Base-by-base conservation (phyloP, 2,329 filamentous ascomycete species). In the Fusarium sp. region DNA sequence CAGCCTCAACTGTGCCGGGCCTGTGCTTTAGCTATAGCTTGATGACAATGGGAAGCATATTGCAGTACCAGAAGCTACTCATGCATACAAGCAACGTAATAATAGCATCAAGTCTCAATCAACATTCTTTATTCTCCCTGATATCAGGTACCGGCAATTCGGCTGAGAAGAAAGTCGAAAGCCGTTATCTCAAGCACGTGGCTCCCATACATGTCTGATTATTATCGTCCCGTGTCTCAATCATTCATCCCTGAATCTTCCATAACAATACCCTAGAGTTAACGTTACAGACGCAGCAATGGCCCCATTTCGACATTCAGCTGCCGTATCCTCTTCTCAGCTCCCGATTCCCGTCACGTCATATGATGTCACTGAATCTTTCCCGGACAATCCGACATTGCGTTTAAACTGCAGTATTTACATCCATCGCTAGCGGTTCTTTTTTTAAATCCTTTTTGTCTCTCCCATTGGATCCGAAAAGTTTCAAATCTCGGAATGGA, bases 331-430 rank as follows among this genome's bases (percentile, higher is more conserved):
- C 34, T 53, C 64, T 64, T 60, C 50, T 57, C 55, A 69, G 42
- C 66, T 67, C n/a, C 11, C 21, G 20, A 34, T 41, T 42, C 30
- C 27, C 9, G 58, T 54, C 67, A 65, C 59, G 68, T 71, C 68
- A 58, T 65, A 71, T 67, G 55, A 71, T 71, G 68, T 71, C 68
- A 68, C 59, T 51, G 32, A 6, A 47, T 30, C 28, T 43, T 51
- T 68, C 12, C 55, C 48, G 47, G 40, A 12, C 42, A 66, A 66
- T 51, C 51, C 61, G 23, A 32, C 46, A 8, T 63, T 55, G 32
- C 58, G 53, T 50, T 55, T 55, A n/a, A 32, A 11, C 25, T 57
- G 53, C 61, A 37, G 30, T 57, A 40, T 40, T 48, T 55, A 49
- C 46, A 5, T 55, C 20, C 27, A 16, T 23, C 21, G n/a, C 23